These are phyloP conservation scores for Plasmodium yoelii DNA, from an alignment of 169 alveolate species.

Conservation along the genomic window DNA sequence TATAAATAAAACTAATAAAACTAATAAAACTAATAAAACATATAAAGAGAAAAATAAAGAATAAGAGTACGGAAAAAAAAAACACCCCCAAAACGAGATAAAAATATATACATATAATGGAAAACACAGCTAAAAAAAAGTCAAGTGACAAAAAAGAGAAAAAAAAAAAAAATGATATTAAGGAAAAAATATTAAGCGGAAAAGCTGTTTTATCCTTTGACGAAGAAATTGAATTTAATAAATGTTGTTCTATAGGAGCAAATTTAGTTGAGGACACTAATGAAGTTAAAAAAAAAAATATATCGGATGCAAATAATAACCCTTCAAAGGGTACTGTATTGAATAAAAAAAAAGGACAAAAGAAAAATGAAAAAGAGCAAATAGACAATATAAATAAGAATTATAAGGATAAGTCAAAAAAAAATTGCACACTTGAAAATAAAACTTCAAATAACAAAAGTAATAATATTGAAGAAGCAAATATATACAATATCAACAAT, in stretches of 20 bases:
- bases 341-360: constrained; percentile 22
- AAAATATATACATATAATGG: constrained; percentile 17
- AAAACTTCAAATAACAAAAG: constrained; percentile 7
- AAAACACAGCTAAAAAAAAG: constrained; percentile 52
- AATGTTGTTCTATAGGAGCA: constrained; percentile 25
- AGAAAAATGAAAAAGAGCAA: constrained; percentile 24
- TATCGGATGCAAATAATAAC: neutral
- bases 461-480: constrained; percentile 16
- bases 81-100: neutral
- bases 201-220: constrained; percentile 49
- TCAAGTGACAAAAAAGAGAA: constrained; percentile 28
- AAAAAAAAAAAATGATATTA: constrained; percentile 35
- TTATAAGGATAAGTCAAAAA: constrained; percentile 14
- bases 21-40: neutral
- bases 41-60: neutral
- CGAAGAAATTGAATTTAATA: constrained; percentile 70
- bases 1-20: neutral
- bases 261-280: constrained; percentile 3
- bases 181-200: constrained; percentile 38
- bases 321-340: constrained; percentile 6
- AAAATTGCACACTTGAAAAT: constrained; percentile 2
- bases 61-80: neutral
- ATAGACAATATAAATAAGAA: constrained; percentile 6
- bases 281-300: constrained; percentile 22
- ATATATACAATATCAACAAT: constrained; percentile 5